These are phyloP conservation scores for Pythium dissimile DNA, from an alignment of 352 stramenopile species.

Conservation along the genomic window DNA sequence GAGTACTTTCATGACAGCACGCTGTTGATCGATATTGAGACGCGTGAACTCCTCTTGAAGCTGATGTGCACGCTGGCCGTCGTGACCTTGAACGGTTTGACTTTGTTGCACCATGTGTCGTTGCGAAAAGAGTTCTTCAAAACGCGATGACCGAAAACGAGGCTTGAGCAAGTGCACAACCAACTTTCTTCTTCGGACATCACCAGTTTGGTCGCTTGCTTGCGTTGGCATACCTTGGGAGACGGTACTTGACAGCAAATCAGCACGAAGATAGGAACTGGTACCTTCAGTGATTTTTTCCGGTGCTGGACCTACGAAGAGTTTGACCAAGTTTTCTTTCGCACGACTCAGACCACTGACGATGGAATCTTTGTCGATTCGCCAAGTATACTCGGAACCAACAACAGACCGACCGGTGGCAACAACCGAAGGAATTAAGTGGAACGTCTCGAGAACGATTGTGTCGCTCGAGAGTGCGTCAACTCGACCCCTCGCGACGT, in stretches of 20 bases:
- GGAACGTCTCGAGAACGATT: constrained; percentile 52
- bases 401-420: constrained; percentile 50
- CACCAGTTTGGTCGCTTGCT: constrained; percentile 31
- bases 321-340: constrained; percentile 73
- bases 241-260: constrained; percentile 14
- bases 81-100: not conserved
- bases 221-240: constrained; percentile 14
- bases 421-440: constrained; percentile 62
- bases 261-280: constrained; percentile 10
- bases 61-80: not conserved
- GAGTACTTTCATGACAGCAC: constrained; percentile 68
- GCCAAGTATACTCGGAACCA: constrained; percentile 58
- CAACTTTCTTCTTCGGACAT: constrained; percentile 49
- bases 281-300: constrained; percentile 45
- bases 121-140: constrained; percentile 41
- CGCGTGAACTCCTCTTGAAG: constrained; percentile 50
- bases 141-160: constrained; percentile 48
- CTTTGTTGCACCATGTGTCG: constrained; percentile 6
- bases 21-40: constrained; percentile 79
- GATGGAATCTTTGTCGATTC: constrained; percentile 74
- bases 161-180: constrained; percentile 61
- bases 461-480: constrained; percentile 38
- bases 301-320: constrained; percentile 57
- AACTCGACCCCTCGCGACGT: constrained; percentile 55
- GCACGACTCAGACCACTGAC: constrained; percentile 60